Evolutionary conservation across 257 asterid genomes (phyloP).

Genomic region (Primulina huaijiensis): DNA sequence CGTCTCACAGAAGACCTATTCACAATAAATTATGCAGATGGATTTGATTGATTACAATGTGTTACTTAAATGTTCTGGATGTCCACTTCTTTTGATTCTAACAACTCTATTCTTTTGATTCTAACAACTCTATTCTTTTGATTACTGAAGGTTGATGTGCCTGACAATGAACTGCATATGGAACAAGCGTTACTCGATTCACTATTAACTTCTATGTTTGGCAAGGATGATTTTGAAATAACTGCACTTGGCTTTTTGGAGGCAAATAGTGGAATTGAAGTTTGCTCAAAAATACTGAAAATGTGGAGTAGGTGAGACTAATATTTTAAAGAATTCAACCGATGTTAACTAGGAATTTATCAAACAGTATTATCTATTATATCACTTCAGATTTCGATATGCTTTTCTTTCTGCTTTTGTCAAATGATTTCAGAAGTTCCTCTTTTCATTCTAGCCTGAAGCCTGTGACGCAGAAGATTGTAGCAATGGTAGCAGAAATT

Average conservation of each 20-base stretch:
- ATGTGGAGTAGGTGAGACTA: constrained; percentile 58
- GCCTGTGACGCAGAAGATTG: constrained; percentile 56
- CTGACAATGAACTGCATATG: constrained; percentile 32
- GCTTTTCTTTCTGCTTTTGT: constrained; percentile 5
- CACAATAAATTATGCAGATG: background rate
- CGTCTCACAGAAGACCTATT: too few relatives aligned
- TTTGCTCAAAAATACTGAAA: constrained; percentile 50
- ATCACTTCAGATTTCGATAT: constrained; percentile 7
- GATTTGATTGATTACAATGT: constrained; percentile 2
- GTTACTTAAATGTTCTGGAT: constrained; percentile 3
- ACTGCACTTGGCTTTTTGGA: constrained; percentile 62
- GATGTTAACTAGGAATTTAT: background rate
- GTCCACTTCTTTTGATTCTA: constrained; percentile 14
- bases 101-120: constrained; percentile 21
- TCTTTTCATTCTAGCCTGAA: constrained; percentile 47
- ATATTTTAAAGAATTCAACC: background rate
- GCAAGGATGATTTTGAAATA: constrained; percentile 49
- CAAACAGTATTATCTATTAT: background rate
- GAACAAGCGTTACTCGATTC: constrained; percentile 61
- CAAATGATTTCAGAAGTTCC: constrained; percentile 24
- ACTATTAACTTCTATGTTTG: constrained; percentile 45
- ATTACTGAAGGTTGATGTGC: constrained; percentile 49
- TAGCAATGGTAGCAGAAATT: constrained; percentile 59
- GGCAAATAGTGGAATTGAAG: constrained; percentile 55
- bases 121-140: constrained; percentile 22